Evolutionary conservation across 208 protist genomes (phyloP).

Genomic region (Wallacemonas sp.): DNA sequence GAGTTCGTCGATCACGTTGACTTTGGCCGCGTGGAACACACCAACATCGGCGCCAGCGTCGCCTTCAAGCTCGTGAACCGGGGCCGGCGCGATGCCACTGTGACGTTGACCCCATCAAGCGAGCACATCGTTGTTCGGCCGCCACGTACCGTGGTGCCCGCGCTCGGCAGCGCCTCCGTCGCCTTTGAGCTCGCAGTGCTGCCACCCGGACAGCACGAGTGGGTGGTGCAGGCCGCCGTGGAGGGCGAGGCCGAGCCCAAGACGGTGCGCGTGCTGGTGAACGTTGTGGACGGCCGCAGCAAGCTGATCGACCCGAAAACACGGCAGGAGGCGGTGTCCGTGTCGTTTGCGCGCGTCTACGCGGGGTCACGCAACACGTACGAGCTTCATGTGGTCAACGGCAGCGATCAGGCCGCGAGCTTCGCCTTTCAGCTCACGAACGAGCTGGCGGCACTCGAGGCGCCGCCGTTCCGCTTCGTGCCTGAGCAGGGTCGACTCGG

Average conservation of each 20-base stretch:
- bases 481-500: constrained; percentile 77
- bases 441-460: constrained; percentile 41
- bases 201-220: constrained; percentile 40
- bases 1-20: constrained; percentile 51
- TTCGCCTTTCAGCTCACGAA: constrained; percentile 80
- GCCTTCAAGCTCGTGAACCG: constrained; percentile 67
- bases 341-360: constrained; percentile 64
- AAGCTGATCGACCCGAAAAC: constrained; percentile 62
- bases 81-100: constrained; percentile 57
- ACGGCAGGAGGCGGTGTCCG: constrained; percentile 50
- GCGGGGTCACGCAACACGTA: constrained; percentile 50
- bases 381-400: constrained; percentile 66
- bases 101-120: constrained; percentile 19
- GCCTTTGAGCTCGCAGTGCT: constrained; percentile 61
- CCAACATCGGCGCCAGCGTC: constrained; percentile 31
- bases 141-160: constrained; percentile 25
- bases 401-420: constrained; percentile 71
- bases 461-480: constrained; percentile 64
- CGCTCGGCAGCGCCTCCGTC: constrained; percentile 45
- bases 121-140: constrained; percentile 29
- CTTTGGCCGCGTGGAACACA: constrained; percentile 78
- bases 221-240: constrained; percentile 45
- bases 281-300: constrained; percentile 80
- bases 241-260: constrained; percentile 37
- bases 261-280: constrained; percentile 47